Evolutionary conservation across 352 stramenopile species (phyloP).

Genomic region (Phytophthora pseudosyringae): DNA sequence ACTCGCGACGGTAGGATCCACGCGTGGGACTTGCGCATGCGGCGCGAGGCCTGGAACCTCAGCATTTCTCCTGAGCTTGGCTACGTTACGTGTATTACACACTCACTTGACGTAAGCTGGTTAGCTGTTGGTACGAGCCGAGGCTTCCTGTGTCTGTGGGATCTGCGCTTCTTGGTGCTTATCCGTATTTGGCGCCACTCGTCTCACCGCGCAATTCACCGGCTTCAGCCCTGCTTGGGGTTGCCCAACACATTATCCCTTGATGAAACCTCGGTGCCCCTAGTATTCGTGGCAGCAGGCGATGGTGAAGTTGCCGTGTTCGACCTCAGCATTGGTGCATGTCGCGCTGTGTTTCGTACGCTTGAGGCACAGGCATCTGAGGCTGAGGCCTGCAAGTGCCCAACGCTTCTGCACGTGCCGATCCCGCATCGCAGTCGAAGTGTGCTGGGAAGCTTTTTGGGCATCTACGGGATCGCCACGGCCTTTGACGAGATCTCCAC

Average conservation of each 20-base stretch:
- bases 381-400: conserved; percentile 74
- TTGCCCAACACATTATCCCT: conserved; percentile 81
- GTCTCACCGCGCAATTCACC: conserved; percentile 89
- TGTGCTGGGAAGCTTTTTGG: conserved; percentile 76
- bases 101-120: conserved; percentile 96
- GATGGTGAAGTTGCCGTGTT: conserved; percentile 93
- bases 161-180: conserved; percentile 95
- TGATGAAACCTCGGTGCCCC: conserved; percentile 81
- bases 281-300: conserved; percentile 94
- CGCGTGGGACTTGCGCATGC: conserved; percentile 93
- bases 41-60: conserved; percentile 93
- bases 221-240: conserved; percentile 84
- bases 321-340: conserved; percentile 90
- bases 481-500: conserved; percentile 87
- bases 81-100: conserved; percentile 95
- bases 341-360: conserved; percentile 92
- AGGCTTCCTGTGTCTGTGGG: conserved; percentile 96
- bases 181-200: conserved; percentile 97
- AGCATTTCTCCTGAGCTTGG: conserved; percentile 94
- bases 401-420: conserved; percentile 74
- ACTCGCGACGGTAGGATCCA: conserved; percentile 92
- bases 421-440: conserved; percentile 79
- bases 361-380: conserved; percentile 81
- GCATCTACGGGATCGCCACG: conserved; percentile 82
- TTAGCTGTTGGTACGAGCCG: conserved; percentile 93